These are phyloP conservation scores for Macrotyloma uniflorum DNA, from an alignment of 306 rosid species.

Conservation along the genomic window DNA sequence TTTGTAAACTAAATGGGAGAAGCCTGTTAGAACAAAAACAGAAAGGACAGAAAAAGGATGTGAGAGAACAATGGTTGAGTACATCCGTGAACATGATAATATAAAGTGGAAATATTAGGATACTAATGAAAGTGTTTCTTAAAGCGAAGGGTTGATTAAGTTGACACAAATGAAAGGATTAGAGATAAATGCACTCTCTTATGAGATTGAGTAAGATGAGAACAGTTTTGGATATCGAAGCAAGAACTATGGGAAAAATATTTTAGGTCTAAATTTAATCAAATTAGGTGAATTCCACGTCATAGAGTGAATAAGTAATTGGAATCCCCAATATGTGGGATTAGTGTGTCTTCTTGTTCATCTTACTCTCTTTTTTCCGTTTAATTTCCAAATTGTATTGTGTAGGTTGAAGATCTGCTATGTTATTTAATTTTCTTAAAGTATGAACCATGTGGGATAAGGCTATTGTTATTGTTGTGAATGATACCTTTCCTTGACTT, in stretches of 20 bases:
- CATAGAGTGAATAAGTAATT: conserved; percentile 14
- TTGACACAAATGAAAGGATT: conserved; percentile 28
- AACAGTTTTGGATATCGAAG: not conserved
- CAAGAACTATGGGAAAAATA: not conserved
- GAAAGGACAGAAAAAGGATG: not conserved
- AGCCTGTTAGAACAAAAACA: not conserved
- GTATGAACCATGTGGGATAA: not conserved
- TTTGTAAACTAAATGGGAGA: not conserved
- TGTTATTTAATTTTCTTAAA: conserved; percentile 24
- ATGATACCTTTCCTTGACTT: not conserved
- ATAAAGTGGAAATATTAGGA: conserved; percentile 2
- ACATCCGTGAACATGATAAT: conserved; percentile 4
- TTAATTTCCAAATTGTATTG: not conserved
- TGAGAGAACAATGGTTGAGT: not conserved
- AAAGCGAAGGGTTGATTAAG: conserved; percentile 7
- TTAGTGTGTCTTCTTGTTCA: not conserved
- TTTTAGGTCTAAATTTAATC: conserved; percentile 28
- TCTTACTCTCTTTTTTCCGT: not conserved
- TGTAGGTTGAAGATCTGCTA: not conserved
- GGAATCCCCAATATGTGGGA: conserved; percentile 1
- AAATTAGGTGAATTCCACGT: not conserved
- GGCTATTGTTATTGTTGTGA: not conserved
- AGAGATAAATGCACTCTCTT: conserved; percentile 20
- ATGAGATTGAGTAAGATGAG: not conserved
- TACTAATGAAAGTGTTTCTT: conserved; percentile 12